Conservation (phyloP, 1,284 basidiomycete species). For the Neotropicomus parvogracilis region DNA sequence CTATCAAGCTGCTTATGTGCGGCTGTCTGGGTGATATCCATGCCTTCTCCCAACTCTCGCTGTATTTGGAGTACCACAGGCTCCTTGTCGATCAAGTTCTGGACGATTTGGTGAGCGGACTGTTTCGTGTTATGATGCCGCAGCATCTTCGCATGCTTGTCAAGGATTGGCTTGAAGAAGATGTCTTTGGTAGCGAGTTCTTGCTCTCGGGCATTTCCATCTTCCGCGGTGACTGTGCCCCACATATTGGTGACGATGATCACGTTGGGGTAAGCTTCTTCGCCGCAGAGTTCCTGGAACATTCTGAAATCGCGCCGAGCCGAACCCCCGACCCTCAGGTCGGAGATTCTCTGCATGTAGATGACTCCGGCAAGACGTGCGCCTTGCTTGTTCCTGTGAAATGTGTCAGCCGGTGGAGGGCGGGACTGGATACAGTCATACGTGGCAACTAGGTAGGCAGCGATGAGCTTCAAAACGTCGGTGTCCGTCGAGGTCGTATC, state of each 20-base stretch:
- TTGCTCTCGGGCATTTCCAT: constrained; percentile 34
- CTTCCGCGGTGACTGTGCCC: constrained; percentile 36
- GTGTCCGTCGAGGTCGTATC: constrained; percentile 36
- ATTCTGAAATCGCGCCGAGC: constrained; percentile 49
- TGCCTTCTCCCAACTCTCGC: constrained; percentile 37
- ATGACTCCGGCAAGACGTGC: constrained; percentile 41
- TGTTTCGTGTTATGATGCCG: constrained; percentile 35
- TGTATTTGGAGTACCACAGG: constrained; percentile 40
- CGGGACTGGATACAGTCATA: constrained; percentile 14
- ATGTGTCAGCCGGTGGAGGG: constrained; percentile 2
- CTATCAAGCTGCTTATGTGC: constrained; percentile 33
- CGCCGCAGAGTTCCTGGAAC: constrained; percentile 52
- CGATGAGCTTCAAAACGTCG: constrained; percentile 37
- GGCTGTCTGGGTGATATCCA: constrained; percentile 38
- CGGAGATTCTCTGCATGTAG: constrained; percentile 54
- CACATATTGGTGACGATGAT: constrained; percentile 52
- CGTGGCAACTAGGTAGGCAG: constrained; percentile 35
- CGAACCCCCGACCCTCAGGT: constrained; percentile 47
- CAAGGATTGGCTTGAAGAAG: constrained; percentile 40
- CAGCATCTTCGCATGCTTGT: constrained; percentile 37
- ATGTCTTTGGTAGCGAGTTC: constrained; percentile 37
- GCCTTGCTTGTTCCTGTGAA: constrained; percentile 40
- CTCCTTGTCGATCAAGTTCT: constrained; percentile 33
- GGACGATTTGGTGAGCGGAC: constrained; percentile 36
- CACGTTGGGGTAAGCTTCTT: constrained; percentile 45